A percentile compares a stretch with the other conserved stretches of the same genome.
Evolutionary conservation across 192 early-diverging fungal genomes (phyloP).

Genomic region (Paraglomus occultum): DNA sequence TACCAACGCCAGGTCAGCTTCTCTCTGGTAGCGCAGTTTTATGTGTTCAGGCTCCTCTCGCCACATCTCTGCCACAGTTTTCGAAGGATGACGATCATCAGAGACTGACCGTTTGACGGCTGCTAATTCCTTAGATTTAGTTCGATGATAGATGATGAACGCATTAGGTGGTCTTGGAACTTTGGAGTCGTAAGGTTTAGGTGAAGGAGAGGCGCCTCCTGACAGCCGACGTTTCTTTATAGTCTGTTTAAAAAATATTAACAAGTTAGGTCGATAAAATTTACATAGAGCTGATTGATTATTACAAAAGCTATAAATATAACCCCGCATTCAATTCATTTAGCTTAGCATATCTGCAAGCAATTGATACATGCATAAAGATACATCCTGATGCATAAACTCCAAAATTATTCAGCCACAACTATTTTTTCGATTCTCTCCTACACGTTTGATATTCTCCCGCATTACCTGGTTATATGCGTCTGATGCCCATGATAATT

Average conservation of each 20-base stretch:
- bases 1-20: constrained; percentile 24
- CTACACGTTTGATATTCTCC: no score
- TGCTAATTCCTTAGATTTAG: constrained; percentile 26
- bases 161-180: constrained; percentile 28
- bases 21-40: constrained; percentile 28
- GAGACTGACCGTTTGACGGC: background rate
- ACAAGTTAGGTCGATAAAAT: background rate
- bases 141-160: constrained; percentile 31
- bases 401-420: no score
- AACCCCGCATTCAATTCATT: background rate
- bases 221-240: constrained; percentile 14
- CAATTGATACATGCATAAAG: background rate
- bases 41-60: constrained; percentile 23
- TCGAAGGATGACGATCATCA: constrained; percentile 24
- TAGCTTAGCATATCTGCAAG: background rate
- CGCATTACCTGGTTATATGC: constrained; percentile 16
- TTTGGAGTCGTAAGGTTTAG: constrained; percentile 24
- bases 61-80: constrained; percentile 31
- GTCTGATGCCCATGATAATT: constrained; percentile 24
- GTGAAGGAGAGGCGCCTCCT: background rate
- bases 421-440: no score
- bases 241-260: background rate
- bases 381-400: background rate
- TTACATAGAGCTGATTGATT: background rate
- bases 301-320: background rate